These are phyloP conservation scores for Elongisporangium undulatum DNA, from an alignment of 352 stramenopile genomes.

Conservation along the genomic window DNA sequence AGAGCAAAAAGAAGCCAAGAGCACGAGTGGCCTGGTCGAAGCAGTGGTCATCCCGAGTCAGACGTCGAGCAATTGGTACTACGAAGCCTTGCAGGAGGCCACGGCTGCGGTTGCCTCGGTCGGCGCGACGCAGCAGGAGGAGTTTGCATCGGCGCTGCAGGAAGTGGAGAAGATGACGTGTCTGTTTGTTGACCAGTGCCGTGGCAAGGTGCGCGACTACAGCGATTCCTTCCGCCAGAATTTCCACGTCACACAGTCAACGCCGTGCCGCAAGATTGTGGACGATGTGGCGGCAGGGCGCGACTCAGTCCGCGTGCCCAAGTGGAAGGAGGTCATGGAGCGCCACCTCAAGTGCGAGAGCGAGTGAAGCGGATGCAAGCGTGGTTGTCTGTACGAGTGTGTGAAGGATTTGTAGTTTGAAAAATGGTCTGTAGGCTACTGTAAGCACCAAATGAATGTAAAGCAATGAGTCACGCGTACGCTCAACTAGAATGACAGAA, in stretches of 20 bases:
- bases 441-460: constrained; percentile 10
- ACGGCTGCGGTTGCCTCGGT: constrained; percentile 22
- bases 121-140: constrained; percentile 10
- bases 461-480: constrained; percentile 8
- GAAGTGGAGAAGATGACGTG: constrained; percentile 89
- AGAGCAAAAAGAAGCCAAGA: constrained; percentile 5
- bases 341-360: constrained; percentile 54
- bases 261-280: constrained; percentile 62
- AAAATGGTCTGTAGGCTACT: neutral
- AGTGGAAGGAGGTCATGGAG: constrained; percentile 71
- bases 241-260: constrained; percentile 54
- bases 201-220: constrained; percentile 60
- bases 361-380: constrained; percentile 3
- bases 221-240: constrained; percentile 56
- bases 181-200: constrained; percentile 84
- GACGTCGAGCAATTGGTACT: constrained; percentile 40
- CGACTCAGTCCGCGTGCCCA: constrained; percentile 57
- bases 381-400: constrained; percentile 2
- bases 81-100: constrained; percentile 42
- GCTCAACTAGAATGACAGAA: constrained; percentile 5
- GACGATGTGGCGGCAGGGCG: constrained; percentile 45
- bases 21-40: constrained; percentile 33
- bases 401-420: neutral
- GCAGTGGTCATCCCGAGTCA: constrained; percentile 59
- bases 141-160: constrained; percentile 35